Conservation (phyloP, 805 yeast species). For the Hermanozyma aechmeae region DNA sequence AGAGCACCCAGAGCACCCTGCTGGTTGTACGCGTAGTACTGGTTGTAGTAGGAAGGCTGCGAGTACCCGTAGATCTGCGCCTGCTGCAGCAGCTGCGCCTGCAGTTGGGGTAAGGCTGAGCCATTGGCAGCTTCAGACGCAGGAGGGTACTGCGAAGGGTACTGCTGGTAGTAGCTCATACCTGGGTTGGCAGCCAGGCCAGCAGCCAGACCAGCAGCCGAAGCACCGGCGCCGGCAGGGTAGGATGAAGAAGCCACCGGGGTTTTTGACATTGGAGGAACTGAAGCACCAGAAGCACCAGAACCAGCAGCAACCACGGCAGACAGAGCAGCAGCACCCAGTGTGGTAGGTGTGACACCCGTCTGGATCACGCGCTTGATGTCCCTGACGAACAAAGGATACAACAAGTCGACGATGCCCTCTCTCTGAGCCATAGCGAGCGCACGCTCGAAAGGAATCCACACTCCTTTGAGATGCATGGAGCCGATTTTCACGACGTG, state of each 20-base stretch:
- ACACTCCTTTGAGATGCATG: constrained; percentile 82
- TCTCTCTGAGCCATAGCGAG: constrained; percentile 74
- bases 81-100: constrained; percentile 1
- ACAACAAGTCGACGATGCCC: constrained; percentile 36
- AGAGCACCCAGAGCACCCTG: constrained; percentile 3
- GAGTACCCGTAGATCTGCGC: constrained; percentile 10
- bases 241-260: not conserved
- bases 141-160: constrained; percentile 9
- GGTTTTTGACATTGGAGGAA: not conserved
- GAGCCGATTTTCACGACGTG: constrained; percentile 82
- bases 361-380: constrained; percentile 48
- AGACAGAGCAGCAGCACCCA: not conserved
- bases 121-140: constrained; percentile 2
- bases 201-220: not conserved
- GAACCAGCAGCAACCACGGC: not conserved
- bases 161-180: constrained; percentile 10
- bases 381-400: constrained; percentile 46
- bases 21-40: constrained; percentile 3
- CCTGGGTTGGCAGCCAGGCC: constrained; percentile 3
- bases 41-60: constrained; percentile 9
- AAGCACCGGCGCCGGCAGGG: constrained; percentile 2
- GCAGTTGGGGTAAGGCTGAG: constrained; percentile 4
- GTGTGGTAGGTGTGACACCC: constrained; percentile 29
- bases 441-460: constrained; percentile 85
- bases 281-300: not conserved